Conservation (phyloP, 495 filamentous ascomycete genomes). For the Podospora comata region DNA sequence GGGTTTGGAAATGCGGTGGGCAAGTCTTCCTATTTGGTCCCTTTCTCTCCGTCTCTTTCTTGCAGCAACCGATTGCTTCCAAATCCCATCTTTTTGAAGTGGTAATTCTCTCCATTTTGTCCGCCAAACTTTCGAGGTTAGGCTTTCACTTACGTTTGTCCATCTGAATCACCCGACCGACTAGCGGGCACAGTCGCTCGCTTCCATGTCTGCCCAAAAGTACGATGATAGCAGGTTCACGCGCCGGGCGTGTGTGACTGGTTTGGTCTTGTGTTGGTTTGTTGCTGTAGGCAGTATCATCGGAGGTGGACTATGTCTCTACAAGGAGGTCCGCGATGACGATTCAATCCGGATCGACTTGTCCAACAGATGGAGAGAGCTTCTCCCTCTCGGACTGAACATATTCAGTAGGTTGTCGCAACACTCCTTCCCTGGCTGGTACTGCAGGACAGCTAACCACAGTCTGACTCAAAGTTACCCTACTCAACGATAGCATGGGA, state of each 20-base stretch:
- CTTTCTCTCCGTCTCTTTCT: neutral
- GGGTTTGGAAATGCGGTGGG: neutral
- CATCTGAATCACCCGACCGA: neutral
- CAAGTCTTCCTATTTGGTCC: neutral
- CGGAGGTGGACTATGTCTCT: constrained; percentile 20
- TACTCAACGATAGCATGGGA: constrained; percentile 39
- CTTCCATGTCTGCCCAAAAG: constrained; percentile 19
- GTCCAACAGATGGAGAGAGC: constrained; percentile 25
- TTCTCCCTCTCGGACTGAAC: constrained; percentile 30
- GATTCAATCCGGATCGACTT: constrained; percentile 21
- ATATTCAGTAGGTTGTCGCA: constrained; percentile 22
- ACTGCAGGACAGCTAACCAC: neutral
- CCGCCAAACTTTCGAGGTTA: neutral
- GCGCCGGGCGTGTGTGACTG: constrained; percentile 18
- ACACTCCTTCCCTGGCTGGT: too few relatives aligned
- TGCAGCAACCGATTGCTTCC: neutral
- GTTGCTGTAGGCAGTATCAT: constrained; percentile 20
- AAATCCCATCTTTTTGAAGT: neutral
- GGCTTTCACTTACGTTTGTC: neutral
- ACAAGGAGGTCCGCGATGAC: constrained; percentile 19
- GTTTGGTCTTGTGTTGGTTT: constrained; percentile 27
- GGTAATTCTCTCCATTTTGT: neutral
- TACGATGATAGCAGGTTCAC: constrained; percentile 25
- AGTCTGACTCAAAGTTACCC: constrained; percentile 24
- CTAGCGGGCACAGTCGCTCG: constrained; percentile 2